phyloP scores from a whole-genome alignment of 164 flowering plant genomes.

The Kingdonia uniflora region DNA sequence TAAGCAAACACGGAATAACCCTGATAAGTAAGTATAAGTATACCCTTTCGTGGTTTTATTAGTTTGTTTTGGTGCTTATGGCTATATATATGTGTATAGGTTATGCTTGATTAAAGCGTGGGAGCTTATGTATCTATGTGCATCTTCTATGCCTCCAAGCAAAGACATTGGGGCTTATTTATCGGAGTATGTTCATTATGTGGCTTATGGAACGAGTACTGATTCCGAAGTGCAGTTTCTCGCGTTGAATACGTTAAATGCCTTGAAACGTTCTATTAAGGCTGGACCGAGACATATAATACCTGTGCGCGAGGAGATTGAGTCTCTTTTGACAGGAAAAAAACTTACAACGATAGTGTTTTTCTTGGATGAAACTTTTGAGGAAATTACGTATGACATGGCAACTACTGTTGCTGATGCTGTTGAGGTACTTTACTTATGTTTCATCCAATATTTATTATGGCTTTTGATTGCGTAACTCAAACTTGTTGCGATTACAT shows the following conservation, averaged over 20 bases:
- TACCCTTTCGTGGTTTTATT: too few relatives aligned
- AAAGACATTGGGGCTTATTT: constrained; percentile 88
- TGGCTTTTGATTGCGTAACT: too few relatives aligned
- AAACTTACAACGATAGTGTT: constrained; percentile 96
- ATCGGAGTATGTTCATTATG: constrained; percentile 82
- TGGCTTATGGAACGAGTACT: constrained; percentile 49
- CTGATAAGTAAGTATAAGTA: constrained; percentile 49
- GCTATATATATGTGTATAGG: constrained; percentile 21
- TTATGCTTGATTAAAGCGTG: constrained; percentile 74
- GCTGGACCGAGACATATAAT: constrained; percentile 91
- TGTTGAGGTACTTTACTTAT: constrained; percentile 88
- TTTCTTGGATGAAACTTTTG: constrained; percentile 98
- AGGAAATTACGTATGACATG: constrained; percentile 97
- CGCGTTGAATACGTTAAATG: constrained; percentile 74
- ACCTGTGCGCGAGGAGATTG: constrained; percentile 95
- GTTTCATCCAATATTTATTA: too few relatives aligned
- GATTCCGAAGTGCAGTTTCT: constrained; percentile 70
- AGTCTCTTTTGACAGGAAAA: constrained; percentile 75
- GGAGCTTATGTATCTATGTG: constrained; percentile 91
- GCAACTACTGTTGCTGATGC: constrained; percentile 91
- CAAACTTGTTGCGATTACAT: too few relatives aligned
- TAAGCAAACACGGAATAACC: constrained; percentile 90
- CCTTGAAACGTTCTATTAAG: constrained; percentile 80
- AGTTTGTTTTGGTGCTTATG: too few relatives aligned
- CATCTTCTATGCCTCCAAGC: constrained; percentile 99